Evolutionary conservation across 2,329 filamentous ascomycete species (phyloP).

Genomic region (Neonectria neomacrospora): DNA sequence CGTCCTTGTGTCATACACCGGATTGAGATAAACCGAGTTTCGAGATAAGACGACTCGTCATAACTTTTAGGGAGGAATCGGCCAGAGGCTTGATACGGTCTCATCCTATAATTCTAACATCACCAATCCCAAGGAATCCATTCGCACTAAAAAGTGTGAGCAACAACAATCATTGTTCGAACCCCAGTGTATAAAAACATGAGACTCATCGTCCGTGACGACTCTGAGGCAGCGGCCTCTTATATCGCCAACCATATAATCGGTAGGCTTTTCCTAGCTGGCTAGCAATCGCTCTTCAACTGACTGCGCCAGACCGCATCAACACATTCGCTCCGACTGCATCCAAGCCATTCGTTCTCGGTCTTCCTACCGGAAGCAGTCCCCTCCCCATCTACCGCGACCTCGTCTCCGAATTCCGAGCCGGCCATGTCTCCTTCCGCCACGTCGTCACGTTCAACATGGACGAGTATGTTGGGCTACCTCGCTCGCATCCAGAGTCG

Average conservation of each 20-base stretch:
- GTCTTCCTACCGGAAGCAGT: conserved; percentile 40
- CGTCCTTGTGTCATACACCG: background rate
- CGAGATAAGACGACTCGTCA: background rate
- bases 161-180: too few species aligned
- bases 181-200: background rate
- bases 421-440: conserved; percentile 14
- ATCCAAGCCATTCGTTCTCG: conserved; percentile 38
- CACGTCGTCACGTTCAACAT: conserved; percentile 85
- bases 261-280: background rate
- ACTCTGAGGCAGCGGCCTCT: background rate
- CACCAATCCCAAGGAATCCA: background rate
- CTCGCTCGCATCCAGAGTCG: conserved; percentile 78
- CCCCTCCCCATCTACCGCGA: conserved; percentile 50
- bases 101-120: background rate
- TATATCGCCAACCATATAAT: background rate
- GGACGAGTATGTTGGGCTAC: conserved; percentile 82
- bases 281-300: background rate
- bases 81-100: background rate
- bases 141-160: background rate
- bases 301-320: conserved; percentile 50
- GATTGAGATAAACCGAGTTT: background rate
- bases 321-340: conserved; percentile 34
- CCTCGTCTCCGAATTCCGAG: conserved; percentile 1
- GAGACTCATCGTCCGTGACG: background rate
- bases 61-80: background rate